phyloP scores from a whole-genome alignment of 1,139 yeast species.

The Lizanozyma gosingica region DNA sequence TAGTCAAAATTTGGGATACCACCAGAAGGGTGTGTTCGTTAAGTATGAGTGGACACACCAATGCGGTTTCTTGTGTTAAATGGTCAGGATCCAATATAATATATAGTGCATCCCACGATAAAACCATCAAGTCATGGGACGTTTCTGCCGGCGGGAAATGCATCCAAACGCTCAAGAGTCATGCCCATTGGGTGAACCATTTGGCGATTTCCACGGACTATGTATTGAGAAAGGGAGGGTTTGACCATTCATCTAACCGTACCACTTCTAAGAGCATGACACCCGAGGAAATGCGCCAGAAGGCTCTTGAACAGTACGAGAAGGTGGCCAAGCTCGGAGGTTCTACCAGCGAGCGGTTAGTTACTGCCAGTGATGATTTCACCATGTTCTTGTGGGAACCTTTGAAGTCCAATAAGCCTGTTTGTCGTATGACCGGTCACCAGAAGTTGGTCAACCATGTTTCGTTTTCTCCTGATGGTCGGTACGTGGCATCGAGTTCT shows the following conservation, averaged over 20 bases:
- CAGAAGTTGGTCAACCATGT: conserved; percentile 95
- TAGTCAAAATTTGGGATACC: conserved; percentile 86
- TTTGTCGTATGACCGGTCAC: conserved; percentile 94
- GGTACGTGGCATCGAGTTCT: conserved; percentile 84
- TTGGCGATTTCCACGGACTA: conserved; percentile 86
- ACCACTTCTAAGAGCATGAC: conserved; percentile 41
- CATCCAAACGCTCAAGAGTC: conserved; percentile 72
- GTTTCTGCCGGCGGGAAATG: conserved; percentile 66
- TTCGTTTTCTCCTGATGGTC: conserved; percentile 91
- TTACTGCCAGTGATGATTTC: conserved; percentile 94
- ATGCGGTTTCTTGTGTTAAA: conserved; percentile 85
- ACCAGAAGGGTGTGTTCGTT: conserved; percentile 56
- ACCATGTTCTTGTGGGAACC: conserved; percentile 99
- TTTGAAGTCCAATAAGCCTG: conserved; percentile 65
- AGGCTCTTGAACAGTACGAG: conserved; percentile 62
- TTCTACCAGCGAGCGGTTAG: conserved; percentile 64
- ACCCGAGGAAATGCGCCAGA: conserved; percentile 47
- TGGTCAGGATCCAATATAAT: conserved; percentile 91
- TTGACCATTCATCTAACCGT: conserved; percentile 38
- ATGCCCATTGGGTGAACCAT: conserved; percentile 98
- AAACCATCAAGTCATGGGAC: conserved; percentile 91
- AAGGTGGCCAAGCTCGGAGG: conserved; percentile 74
- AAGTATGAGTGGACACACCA: conserved; percentile 82
- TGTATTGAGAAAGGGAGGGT: conserved; percentile 76
- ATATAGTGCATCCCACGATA: conserved; percentile 92